Conservation (phyloP, 495 filamentous ascomycete genomes). For the Penicillium pancosmium region DNA sequence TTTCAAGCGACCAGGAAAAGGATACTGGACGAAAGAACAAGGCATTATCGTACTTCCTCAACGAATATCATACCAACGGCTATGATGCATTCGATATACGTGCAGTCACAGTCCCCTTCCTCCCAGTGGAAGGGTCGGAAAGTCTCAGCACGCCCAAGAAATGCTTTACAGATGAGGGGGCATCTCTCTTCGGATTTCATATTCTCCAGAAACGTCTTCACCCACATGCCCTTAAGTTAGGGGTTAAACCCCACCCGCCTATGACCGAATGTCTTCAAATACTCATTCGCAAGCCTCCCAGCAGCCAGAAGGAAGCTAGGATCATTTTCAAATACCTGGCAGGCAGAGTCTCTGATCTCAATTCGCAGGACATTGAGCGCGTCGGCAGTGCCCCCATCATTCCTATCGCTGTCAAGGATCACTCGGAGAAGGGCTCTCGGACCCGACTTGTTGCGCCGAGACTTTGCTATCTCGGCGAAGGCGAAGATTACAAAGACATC, state of each 20-base stretch:
- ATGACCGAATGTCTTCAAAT: conserved; percentile 72
- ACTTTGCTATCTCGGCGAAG: conserved; percentile 76
- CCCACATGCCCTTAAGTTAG: conserved; percentile 77
- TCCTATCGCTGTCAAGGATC: conserved; percentile 57
- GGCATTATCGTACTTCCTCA: conserved; percentile 81
- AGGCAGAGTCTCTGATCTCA: conserved; percentile 72
- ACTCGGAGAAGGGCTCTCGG: conserved; percentile 32
- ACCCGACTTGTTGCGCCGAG: conserved; percentile 61
- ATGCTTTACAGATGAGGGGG: conserved; percentile 80
- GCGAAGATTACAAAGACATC: conserved; percentile 78
- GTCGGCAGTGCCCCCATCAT: conserved; percentile 69
- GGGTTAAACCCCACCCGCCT: conserved; percentile 76
- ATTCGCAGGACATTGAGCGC: conserved; percentile 56
- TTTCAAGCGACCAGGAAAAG: conserved; percentile 52
- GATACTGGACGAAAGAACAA: conserved; percentile 60
- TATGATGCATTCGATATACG: conserved; percentile 66
- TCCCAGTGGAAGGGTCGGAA: conserved; percentile 70
- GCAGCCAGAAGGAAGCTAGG: conserved; percentile 61
- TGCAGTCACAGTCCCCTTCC: conserved; percentile 61
- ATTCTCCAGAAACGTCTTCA: conserved; percentile 75
- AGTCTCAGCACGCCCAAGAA: conserved; percentile 68
- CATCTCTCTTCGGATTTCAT: conserved; percentile 75
- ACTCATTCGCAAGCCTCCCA: conserved; percentile 71
- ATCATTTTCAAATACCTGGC: conserved; percentile 80
- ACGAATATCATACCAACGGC: conserved; percentile 72